phyloP scores from a whole-genome alignment of 2,329 filamentous ascomycete species.

The Cercospora sp. region DNA sequence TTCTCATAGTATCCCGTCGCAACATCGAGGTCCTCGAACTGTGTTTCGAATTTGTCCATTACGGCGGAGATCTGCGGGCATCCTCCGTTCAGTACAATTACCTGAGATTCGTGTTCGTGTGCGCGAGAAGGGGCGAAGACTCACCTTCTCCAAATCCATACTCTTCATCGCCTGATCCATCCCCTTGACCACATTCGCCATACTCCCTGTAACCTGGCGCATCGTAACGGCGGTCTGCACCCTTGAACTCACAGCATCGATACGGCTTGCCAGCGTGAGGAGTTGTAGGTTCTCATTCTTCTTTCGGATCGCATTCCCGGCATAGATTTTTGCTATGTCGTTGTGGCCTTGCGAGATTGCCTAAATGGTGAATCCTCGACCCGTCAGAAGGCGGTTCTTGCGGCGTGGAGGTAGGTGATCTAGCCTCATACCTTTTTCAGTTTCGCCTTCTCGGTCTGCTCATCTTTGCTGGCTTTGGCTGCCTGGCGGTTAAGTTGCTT shows the following conservation, averaged over 20 bases:
- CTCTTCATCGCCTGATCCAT: conserved; percentile 65
- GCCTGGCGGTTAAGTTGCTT: conserved; percentile 65
- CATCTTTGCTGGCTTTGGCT: conserved; percentile 62
- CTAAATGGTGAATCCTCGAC: conserved; percentile 35
- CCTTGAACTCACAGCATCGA: conserved; percentile 60
- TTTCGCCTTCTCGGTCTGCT: conserved; percentile 61
- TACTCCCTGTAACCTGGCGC: conserved; percentile 61
- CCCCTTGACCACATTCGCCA: conserved; percentile 63
- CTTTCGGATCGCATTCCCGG: conserved; percentile 64
- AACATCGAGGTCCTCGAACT: conserved; percentile 55
- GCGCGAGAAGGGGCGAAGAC: no score
- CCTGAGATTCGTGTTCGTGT: no score
- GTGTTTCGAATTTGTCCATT: conserved; percentile 66
- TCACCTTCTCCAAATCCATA: conserved; percentile 63
- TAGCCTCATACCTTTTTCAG: conserved; percentile 52
- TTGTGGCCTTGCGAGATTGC: conserved; percentile 59
- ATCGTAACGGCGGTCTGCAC: conserved; percentile 67
- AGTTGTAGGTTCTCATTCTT: conserved; percentile 64
- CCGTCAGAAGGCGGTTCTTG: conserved; percentile 36
- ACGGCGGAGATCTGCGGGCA: conserved; percentile 59
- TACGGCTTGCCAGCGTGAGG: conserved; percentile 57
- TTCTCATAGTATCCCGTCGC: conserved; percentile 75
- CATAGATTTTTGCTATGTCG: conserved; percentile 65
- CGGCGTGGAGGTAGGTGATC: neutral
- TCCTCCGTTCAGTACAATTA: no score